A percentile compares a stretch with the other conserved stretches of the same genome.
Evolutionary conservation across 768 basidiomycete species (phyloP).

Genomic region (Calocera cornea): DNA sequence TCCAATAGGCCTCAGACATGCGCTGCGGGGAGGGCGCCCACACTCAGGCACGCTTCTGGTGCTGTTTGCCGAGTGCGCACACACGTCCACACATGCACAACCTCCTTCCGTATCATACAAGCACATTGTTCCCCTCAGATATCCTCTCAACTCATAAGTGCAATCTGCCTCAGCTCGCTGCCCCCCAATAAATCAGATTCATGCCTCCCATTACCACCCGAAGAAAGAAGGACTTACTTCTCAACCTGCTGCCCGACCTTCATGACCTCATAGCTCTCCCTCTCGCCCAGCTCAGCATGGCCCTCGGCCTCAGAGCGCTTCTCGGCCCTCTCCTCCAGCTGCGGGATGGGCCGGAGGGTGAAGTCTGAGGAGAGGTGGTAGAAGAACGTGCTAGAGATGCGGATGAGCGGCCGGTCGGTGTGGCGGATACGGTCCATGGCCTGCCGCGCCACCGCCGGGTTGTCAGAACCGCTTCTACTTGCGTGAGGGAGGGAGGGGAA

Average conservation of each 20-base stretch:
- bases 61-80: too few relatives aligned
- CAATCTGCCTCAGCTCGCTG: conserved; percentile 72
- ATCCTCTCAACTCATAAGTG: conserved; percentile 49
- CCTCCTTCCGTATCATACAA: too few relatives aligned
- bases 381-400: conserved; percentile 96
- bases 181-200: background rate
- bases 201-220: conserved; percentile 1
- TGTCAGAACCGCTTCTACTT: background rate
- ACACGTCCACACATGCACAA: too few relatives aligned
- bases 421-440: background rate
- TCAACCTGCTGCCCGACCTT: conserved; percentile 84
- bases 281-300: conserved; percentile 27
- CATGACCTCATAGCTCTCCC: conserved; percentile 48
- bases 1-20: too few relatives aligned
- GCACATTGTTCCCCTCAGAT: too few relatives aligned
- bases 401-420: conserved; percentile 68
- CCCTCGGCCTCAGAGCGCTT: conserved; percentile 32
- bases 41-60: too few relatives aligned
- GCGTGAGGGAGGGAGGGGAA: background rate
- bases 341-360: conserved; percentile 53
- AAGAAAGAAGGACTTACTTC: conserved; percentile 37
- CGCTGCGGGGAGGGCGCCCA: too few relatives aligned
- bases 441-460: background rate
- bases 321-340: conserved; percentile 37
- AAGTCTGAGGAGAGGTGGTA: conserved; percentile 85